Base-by-base conservation (phyloP, 345 rosid genomes). In the Linum usitatissimum region DNA sequence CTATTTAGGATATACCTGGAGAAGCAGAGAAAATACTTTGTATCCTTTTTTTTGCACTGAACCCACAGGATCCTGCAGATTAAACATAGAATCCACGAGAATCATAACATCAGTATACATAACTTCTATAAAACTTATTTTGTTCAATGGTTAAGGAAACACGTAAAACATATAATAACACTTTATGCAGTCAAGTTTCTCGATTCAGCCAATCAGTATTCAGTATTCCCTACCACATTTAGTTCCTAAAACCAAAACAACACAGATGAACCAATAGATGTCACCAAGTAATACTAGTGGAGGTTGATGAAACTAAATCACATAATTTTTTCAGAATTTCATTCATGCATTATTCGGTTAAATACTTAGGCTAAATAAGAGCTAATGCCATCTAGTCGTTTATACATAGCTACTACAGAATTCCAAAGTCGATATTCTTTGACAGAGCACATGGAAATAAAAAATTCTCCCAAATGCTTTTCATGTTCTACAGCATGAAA, bases 1-100 rank as follows among this genome's bases (percentile, higher is more conserved):
- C 6, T 3, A 48, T 17, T 64, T 19, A 7, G 20, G 5, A 65
- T 68, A 53, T 79, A 93, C 99, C 94, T 75, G 84, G 57, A 93
- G 80, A 67, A 93, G 83, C 39, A 72, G 53, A 40, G 96, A 87
- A 77, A 93, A 90, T 68, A 82, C 94, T 78, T 84, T 93, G 78
- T 90, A 93, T 42, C 94, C 97, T 79, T 83, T 93, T 86, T 93
- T 93, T 68, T 93, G 99, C 65, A 87, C 75, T 56, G 77, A 63
- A 42, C 97, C 88, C 61, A 83, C 88, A 56, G 68, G 55, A 66
- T 87, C 91, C 99, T 87, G 84, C 82, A 76, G 56, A 73, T 55
- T 57, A 4, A 70, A 65, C 0, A 54, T 4, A 15, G 14, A 15
- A 45, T 45, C 51, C 51, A 45, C 51, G 15, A 45, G 51, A 10